Base-by-base conservation (phyloP, 192 early-diverging fungal genomes). In the Coemansia sp. region DNA sequence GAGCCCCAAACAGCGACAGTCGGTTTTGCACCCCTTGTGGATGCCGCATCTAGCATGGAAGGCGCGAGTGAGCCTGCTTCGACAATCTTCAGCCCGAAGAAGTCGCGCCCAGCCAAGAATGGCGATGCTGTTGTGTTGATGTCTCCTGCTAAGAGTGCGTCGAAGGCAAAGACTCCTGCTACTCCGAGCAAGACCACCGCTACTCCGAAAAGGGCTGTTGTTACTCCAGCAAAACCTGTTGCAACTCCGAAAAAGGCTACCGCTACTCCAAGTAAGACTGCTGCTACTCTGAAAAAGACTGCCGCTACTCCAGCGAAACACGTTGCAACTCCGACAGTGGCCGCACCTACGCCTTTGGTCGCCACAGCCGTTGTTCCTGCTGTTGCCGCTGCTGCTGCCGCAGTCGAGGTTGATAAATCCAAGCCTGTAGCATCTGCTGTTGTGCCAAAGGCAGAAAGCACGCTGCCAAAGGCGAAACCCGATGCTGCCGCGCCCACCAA, bases 1-100 rank as follows among this genome's bases (percentile, higher is more conserved):
- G 31, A 35, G 31, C 13, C 54, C 33, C 34, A 33, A 13, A 27
- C 27, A 31, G 51, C 31, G 5, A 33, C 3, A 6, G 54, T 16
- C 31, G 72, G 67, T 2, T 73, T 64, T 41, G 72, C 33, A 24
- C 66, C 72, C 7, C 57, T 63, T 29, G 19, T 50, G 2, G 65
- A 62, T 33, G 39, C 35, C 11, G 44, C 54, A 2, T 13, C 54
- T 17, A 34, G 54, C 14, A 16, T 24, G 31, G n/a, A 14, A 14
- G 35, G 16, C 14, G 29, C 16, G 33, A 57, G 54, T 16, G 31
- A 57, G 54, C 14, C 54, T 17, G 14, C 5, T 5, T 34, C 33
- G 31, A 34, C 29, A 35, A 57, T 57, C 13, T 24, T 9, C 7
- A 57, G 54, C 54, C 54, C 54, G 14, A 57, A 34, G 14, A 35